These are phyloP conservation scores for Solanum aculeatissimum DNA, from an alignment of 305 asterid species.

Conservation along the genomic window DNA sequence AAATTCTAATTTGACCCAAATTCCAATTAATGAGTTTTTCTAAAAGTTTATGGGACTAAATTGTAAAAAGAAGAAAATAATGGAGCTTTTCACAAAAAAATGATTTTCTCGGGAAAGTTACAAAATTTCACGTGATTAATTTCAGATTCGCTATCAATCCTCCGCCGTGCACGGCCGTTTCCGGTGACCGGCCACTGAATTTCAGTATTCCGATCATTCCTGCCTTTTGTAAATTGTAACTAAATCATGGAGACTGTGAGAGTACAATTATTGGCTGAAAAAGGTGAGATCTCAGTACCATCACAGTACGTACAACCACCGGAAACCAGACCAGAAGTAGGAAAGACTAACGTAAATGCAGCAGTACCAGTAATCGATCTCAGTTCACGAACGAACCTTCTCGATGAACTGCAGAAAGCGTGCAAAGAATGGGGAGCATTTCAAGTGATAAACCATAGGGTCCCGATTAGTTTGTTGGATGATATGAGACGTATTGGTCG, in stretches of 20 bases:
- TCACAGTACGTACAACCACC: constrained; percentile 52
- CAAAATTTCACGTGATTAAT: not conserved
- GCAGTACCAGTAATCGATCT: constrained; percentile 37
- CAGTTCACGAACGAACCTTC: constrained; percentile 3
- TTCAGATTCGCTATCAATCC: not conserved
- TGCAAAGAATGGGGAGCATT: constrained; percentile 91
- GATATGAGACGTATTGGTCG: constrained; percentile 43
- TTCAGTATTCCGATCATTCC: not conserved
- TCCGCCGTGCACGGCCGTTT: not conserved
- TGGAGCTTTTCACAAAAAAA: not conserved
- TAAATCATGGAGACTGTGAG: constrained; percentile 6
- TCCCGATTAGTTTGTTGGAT: constrained; percentile 39
- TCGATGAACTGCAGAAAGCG: constrained; percentile 32
- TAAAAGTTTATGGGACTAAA: not conserved
- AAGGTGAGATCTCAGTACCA: constrained; percentile 35
- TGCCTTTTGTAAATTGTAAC: not conserved
- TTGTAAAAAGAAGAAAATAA: not conserved
- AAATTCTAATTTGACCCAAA: no score
- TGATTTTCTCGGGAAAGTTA: not conserved
- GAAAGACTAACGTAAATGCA: not conserved
- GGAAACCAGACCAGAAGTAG: constrained; percentile 26
- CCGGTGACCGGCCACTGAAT: not conserved
- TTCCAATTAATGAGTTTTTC: no score
- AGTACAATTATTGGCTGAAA: constrained; percentile 41
- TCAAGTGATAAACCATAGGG: constrained; percentile 64